Evolutionary conservation across 2,329 filamentous ascomycete genomes (phyloP), one percentile per base, ranked within the genome.

Genomic region (Teratosphaeria nubilosa): DNA sequence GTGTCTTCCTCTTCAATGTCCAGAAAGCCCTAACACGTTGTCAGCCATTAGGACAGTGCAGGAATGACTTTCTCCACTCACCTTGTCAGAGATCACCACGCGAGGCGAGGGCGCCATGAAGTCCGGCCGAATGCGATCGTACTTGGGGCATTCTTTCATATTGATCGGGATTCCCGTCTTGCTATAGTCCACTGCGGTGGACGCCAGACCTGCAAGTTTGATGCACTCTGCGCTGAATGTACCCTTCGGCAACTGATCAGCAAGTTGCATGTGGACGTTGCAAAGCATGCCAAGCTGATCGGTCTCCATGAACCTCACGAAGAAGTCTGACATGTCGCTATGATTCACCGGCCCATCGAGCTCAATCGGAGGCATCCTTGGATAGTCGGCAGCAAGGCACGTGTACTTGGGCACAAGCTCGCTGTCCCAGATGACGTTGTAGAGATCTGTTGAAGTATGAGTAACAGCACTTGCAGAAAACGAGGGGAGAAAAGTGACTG

Each of bases 291-390:
- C 75, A 0, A 78, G 65, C n/a, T 70, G 69, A 60, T 77, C 75
- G 37, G 69, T 73, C n/a, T 75, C 70, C 84, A 90, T 90, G 62
- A 90, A 90, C 27, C 84, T 76, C n/a, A 95, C 78, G 62, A 95
- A 94, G 72, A 92, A 94, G 11, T 87, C 77, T 0, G 84, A 84
- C 75, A 95, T 94, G 64, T 95, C 89, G 0, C 80, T 70, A 1
- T 72, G 71, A 1, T 71, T 72, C 0, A 95, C 87, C 0, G 73
- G 61, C 0, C 86, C 77, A 7, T 79, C 77, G n/a, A 95, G 79
- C 53, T 85, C 77, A 0, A 77, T 60, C 0, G 87, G 82, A 0
- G 63, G 16, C 0, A 82, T 76, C 1, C 82, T 78, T 2, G 83
- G 80, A 64, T 95, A 95, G 62, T 90, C 83, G 0, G 90, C 89